These are phyloP conservation scores for Penicillium sp. DNA, from an alignment of 2,329 filamentous ascomycete species.

Conservation along the genomic window DNA sequence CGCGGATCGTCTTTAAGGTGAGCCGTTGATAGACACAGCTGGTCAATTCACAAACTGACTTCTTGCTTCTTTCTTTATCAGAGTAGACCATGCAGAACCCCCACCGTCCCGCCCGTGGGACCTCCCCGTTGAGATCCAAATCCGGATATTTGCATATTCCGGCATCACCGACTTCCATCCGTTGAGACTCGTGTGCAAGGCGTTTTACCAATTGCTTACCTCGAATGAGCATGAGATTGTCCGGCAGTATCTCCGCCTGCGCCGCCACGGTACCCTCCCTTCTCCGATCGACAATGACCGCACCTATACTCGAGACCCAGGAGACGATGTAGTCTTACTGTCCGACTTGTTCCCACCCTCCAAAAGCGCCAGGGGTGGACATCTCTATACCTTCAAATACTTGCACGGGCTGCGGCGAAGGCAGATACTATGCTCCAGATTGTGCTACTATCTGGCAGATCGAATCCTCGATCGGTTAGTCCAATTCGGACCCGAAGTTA, in stretches of 20 bases:
- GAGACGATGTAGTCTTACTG: constrained; percentile 44
- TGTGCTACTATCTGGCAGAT: constrained; percentile 43
- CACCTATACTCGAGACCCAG: constrained; percentile 40
- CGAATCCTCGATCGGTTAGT: constrained; percentile 41
- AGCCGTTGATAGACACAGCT: neutral
- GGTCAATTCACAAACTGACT: neutral
- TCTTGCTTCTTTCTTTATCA: constrained; percentile 1
- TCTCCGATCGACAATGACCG: constrained; percentile 36
- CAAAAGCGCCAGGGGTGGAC: constrained; percentile 35
- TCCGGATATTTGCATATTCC: constrained; percentile 42
- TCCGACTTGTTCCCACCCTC: constrained; percentile 44
- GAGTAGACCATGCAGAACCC: constrained; percentile 24
- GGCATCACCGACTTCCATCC: constrained; percentile 36
- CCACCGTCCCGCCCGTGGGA: constrained; percentile 38
- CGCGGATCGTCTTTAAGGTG: constrained; percentile 13
- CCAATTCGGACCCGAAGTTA: constrained; percentile 29
- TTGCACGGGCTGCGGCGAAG: constrained; percentile 36
- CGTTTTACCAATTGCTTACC: constrained; percentile 37
- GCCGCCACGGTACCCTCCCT: constrained; percentile 43
- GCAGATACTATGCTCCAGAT: constrained; percentile 39
- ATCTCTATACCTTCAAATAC: constrained; percentile 43
- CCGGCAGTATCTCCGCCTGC: constrained; percentile 41
- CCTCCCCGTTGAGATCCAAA: constrained; percentile 42
- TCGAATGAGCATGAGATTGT: constrained; percentile 40
- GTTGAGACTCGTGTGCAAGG: constrained; percentile 40